phyloP scores from a whole-genome alignment of 2,329 filamentous ascomycete species.

The Chaetomiaceae sp. region DNA sequence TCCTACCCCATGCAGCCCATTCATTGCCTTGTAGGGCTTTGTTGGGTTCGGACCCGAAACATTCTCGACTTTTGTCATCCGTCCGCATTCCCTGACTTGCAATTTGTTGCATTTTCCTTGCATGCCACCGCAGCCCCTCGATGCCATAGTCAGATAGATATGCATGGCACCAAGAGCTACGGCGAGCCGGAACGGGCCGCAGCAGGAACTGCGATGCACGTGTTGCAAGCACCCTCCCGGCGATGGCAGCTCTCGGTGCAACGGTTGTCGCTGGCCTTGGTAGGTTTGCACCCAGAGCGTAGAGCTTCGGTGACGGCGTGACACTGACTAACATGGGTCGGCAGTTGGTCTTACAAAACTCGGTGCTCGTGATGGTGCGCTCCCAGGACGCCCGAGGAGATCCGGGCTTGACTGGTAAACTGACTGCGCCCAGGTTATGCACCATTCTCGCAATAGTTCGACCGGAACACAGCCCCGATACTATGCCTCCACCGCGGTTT shows the following conservation, averaged over 20 bases:
- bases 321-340: neutral
- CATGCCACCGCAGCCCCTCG: too few relatives aligned
- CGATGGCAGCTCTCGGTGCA: slow-evolving; percentile 20
- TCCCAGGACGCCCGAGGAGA: too few relatives aligned
- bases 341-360: slow-evolving; percentile 26
- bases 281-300: neutral
- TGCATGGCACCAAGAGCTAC: too few relatives aligned
- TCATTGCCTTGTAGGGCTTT: too few relatives aligned
- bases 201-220: neutral
- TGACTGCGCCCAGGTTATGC: slow-evolving; percentile 17
- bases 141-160: too few relatives aligned
- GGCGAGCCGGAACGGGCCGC: slow-evolving; percentile 1
- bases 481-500: slow-evolving; percentile 62
- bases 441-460: slow-evolving; percentile 22
- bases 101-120: too few relatives aligned
- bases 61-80: too few relatives aligned
- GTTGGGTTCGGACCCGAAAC: too few relatives aligned
- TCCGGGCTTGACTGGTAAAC: neutral
- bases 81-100: too few relatives aligned
- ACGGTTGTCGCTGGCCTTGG: slow-evolving; percentile 20
- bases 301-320: too few relatives aligned
- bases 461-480: slow-evolving; percentile 42
- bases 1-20: too few relatives aligned
- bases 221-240: slow-evolving; percentile 2
- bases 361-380: slow-evolving; percentile 22